Conservation (phyloP, 345 rosid species). For the Bruguiera parviflora region DNA sequence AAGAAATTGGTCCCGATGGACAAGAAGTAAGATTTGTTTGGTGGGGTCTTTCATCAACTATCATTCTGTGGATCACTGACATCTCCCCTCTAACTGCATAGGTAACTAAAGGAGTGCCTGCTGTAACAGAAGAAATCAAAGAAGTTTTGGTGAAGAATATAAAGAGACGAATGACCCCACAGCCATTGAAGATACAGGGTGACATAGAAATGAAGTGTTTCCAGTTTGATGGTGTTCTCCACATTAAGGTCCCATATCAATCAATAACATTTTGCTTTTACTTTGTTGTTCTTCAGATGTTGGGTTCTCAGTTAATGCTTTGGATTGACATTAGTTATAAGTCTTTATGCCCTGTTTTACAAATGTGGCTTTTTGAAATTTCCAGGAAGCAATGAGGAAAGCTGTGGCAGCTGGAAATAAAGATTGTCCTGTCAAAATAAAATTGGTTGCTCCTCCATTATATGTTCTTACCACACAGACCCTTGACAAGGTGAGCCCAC, state of each 20-base stretch:
- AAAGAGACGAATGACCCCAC: slow-evolving; percentile 96
- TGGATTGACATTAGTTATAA: no score
- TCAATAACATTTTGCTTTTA: neutral
- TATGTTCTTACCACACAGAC: slow-evolving; percentile 98
- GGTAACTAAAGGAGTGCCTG: slow-evolving; percentile 79
- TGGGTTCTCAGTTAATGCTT: neutral
- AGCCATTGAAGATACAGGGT: slow-evolving; percentile 89
- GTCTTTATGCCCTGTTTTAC: neutral
- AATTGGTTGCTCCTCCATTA: slow-evolving; percentile 94
- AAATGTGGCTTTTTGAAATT: slow-evolving; percentile 13
- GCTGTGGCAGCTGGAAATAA: slow-evolving; percentile 94
- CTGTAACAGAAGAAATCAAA: slow-evolving; percentile 82
- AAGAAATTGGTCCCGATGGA: slow-evolving; percentile 85
- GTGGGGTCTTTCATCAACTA: neutral
- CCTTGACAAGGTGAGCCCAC: slow-evolving; percentile 74
- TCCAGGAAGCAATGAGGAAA: slow-evolving; percentile 89
- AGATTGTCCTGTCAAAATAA: slow-evolving; percentile 93
- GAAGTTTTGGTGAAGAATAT: slow-evolving; percentile 81
- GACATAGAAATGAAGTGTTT: slow-evolving; percentile 97
- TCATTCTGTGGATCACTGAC: slow-evolving; percentile 9
- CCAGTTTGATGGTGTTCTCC: slow-evolving; percentile 96
- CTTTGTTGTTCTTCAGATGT: neutral
- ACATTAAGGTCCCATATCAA: slow-evolving; percentile 64
- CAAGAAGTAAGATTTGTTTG: slow-evolving; percentile 55
- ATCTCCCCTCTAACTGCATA: slow-evolving; percentile 23